These are phyloP conservation scores for Blastobotrys terrestris DNA, from an alignment of 805 yeast genomes.

Conservation along the genomic window DNA sequence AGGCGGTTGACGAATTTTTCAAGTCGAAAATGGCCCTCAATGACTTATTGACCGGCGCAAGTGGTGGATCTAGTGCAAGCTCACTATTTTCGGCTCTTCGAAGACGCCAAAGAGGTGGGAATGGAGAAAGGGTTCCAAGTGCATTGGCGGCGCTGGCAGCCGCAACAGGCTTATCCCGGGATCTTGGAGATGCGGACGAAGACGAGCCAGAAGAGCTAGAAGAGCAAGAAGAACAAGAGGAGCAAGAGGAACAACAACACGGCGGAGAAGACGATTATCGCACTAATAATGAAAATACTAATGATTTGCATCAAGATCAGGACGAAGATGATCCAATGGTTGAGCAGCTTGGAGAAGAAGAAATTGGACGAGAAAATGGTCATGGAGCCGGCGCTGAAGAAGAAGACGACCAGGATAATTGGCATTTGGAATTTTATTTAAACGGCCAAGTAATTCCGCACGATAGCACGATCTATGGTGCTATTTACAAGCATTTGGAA, in stretches of 20 bases:
- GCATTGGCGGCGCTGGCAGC: constrained; percentile 18
- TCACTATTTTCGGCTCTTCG: constrained; percentile 3
- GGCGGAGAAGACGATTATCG: constrained; percentile 13
- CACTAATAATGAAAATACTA: neutral
- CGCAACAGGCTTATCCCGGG: constrained; percentile 5
- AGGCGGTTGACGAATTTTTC: constrained; percentile 40
- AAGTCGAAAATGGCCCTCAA: constrained; percentile 31
- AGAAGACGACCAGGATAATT: constrained; percentile 21
- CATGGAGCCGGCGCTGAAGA: constrained; percentile 13
- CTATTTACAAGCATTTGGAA: constrained; percentile 33
- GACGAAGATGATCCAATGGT: constrained; percentile 9
- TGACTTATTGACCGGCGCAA: constrained; percentile 2
- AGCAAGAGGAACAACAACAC: constrained; percentile 9
- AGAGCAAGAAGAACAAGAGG: constrained; percentile 5
- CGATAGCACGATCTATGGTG: constrained; percentile 73
- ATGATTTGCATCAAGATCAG: constrained; percentile 14
- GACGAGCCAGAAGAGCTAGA: neutral
- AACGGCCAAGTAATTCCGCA: constrained; percentile 53
- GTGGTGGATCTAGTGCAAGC: neutral
- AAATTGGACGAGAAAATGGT: constrained; percentile 6
- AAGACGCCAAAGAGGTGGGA: neutral
- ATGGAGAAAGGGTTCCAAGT: constrained; percentile 10
- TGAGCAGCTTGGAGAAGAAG: constrained; percentile 6
- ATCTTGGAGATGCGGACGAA: too few relatives aligned
- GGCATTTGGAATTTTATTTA: constrained; percentile 51